These are phyloP conservation scores for Suillus discolor DNA, from an alignment of 768 basidiomycete species.

Conservation along the genomic window DNA sequence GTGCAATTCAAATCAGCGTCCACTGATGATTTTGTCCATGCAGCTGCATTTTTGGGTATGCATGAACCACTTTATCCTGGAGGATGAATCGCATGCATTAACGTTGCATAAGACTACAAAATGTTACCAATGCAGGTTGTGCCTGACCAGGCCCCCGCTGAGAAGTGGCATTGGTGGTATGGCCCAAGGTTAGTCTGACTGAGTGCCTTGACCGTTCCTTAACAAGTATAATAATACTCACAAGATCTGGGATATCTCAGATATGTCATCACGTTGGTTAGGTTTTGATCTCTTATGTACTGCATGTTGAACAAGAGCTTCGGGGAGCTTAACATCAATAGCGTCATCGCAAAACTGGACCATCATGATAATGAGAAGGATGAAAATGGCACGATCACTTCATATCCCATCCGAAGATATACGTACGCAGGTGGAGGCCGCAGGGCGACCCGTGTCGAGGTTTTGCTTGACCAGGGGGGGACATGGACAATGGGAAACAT, in stretches of 20 bases:
- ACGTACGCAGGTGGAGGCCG: constrained; percentile 66
- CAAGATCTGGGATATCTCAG: constrained; percentile 17
- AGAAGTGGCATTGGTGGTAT: constrained; percentile 59
- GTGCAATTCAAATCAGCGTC: neutral
- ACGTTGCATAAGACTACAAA: constrained; percentile 50
- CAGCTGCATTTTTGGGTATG: constrained; percentile 40
- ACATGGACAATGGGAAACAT: constrained; percentile 49
- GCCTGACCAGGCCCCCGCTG: constrained; percentile 54
- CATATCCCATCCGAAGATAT: constrained; percentile 53
- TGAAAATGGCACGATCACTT: constrained; percentile 13
- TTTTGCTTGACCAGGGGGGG: constrained; percentile 56
- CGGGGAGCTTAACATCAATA: constrained; percentile 63
- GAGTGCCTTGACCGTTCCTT: constrained; percentile 5
- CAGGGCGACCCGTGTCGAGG: constrained; percentile 58
- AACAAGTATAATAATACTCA: neutral
- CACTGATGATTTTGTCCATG: constrained; percentile 3
- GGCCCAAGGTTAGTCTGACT: constrained; percentile 44
- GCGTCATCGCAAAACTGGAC: constrained; percentile 55
- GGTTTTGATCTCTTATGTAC: constrained; percentile 2
- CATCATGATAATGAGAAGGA: constrained; percentile 56
- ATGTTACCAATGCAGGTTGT: constrained; percentile 54
- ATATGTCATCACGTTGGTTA: constrained; percentile 36
- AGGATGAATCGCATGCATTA: neutral
- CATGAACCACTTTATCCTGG: neutral
- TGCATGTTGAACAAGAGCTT: constrained; percentile 34